Conservation (phyloP, 345 rosid species). For the Citrus maxima region DNA sequence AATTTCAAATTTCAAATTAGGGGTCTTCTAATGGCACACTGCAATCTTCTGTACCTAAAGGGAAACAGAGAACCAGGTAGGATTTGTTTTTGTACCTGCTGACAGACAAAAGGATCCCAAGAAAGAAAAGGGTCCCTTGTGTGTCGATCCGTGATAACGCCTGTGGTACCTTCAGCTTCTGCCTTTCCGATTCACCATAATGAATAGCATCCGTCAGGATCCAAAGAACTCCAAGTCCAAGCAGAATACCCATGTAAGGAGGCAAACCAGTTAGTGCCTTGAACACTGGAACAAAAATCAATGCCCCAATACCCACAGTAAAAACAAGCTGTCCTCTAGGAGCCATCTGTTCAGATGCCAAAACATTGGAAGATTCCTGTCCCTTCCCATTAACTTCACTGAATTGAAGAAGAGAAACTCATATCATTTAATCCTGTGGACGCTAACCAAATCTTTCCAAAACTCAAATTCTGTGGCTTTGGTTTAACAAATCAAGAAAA, state of each 20-base stretch:
- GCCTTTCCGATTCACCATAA: conserved; percentile 89
- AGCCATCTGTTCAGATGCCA: conserved; percentile 91
- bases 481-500: conserved; percentile 24
- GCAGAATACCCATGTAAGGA: conserved; percentile 92
- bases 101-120: conserved; percentile 86
- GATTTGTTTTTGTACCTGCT: conserved; percentile 56
- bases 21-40: neutral
- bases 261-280: conserved; percentile 93
- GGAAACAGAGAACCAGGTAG: neutral
- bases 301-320: conserved; percentile 80
- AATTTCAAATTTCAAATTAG: neutral
- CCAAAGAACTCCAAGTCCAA: conserved; percentile 98
- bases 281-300: conserved; percentile 87
- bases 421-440: conserved; percentile 24
- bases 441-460: conserved; percentile 5
- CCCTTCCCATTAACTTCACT: conserved; percentile 90
- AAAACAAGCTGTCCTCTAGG: conserved; percentile 90
- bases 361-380: conserved; percentile 49
- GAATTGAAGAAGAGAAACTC: conserved; percentile 25
- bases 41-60: neutral
- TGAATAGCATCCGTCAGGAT: conserved; percentile 94
- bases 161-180: conserved; percentile 88
- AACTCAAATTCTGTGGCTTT: neutral
- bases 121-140: conserved; percentile 92
- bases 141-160: conserved; percentile 93